phyloP scores from a whole-genome alignment of 1,284 basidiomycete genomes.

The Microbotryum intermedium region DNA sequence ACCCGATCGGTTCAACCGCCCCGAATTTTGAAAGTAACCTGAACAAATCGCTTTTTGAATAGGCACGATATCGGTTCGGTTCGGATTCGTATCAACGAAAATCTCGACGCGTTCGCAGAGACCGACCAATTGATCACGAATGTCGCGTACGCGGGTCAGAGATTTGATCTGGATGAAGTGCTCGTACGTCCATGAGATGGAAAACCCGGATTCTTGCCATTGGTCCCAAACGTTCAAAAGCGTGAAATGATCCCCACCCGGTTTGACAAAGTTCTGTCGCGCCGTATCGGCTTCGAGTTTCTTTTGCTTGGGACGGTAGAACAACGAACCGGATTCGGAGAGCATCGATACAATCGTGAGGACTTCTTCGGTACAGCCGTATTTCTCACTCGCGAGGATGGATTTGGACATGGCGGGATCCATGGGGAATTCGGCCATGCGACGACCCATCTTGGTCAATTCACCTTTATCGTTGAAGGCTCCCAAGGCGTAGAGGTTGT shows the following conservation, averaged over 20 bases:
- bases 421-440: constrained; percentile 94
- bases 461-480: constrained; percentile 94
- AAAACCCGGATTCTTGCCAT: constrained; percentile 95
- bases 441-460: constrained; percentile 84
- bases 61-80: constrained; percentile 80
- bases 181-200: constrained; percentile 63
- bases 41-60: constrained; percentile 91
- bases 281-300: constrained; percentile 73
- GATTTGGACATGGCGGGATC: constrained; percentile 96
- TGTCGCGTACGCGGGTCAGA: constrained; percentile 84
- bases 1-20: constrained; percentile 35
- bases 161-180: constrained; percentile 96
- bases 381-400: constrained; percentile 90
- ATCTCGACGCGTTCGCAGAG: constrained; percentile 96
- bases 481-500: constrained; percentile 88
- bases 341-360: constrained; percentile 97
- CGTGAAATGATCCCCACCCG: constrained; percentile 97
- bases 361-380: constrained; percentile 92
- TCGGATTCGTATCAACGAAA: constrained; percentile 74
- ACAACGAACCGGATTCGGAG: constrained; percentile 85
- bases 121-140: constrained; percentile 83
- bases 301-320: constrained; percentile 90
- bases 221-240: constrained; percentile 96
- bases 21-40: constrained; percentile 46
- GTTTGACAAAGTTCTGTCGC: constrained; percentile 85